phyloP scores from a whole-genome alignment of 2,329 filamentous ascomycete species.

The Neocucurbitaria cava region DNA sequence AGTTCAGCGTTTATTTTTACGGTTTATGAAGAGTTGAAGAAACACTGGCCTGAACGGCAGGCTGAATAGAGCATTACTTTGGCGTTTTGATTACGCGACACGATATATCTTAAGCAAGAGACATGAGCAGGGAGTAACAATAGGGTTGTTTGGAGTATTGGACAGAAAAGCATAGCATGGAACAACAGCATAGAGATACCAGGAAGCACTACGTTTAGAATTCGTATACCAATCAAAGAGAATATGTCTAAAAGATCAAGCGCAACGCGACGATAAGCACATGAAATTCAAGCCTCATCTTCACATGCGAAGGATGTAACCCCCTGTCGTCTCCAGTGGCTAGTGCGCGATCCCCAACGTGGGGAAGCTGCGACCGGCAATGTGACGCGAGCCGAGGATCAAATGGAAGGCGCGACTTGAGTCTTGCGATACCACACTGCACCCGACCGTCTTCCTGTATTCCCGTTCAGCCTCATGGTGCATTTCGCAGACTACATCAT shows the following conservation, averaged over 20 bases:
- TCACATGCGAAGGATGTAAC: conserved; percentile 34
- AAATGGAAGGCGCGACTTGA: conserved; percentile 27
- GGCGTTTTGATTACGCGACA: neutral
- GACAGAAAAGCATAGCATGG: conserved; percentile 11
- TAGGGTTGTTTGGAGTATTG: no score
- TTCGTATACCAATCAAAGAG: conserved; percentile 2
- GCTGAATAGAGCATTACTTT: conserved; percentile 5
- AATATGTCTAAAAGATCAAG: neutral
- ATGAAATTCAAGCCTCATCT: conserved; percentile 19
- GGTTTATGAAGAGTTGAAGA: conserved; percentile 86
- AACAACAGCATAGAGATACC: conserved; percentile 18
- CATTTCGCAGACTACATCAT: neutral
- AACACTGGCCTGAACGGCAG: conserved; percentile 38
- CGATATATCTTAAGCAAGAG: neutral
- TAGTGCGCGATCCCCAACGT: conserved; percentile 32
- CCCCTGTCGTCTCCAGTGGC: conserved; percentile 22
- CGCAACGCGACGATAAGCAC: conserved; percentile 14
- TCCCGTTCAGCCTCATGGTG: conserved; percentile 16
- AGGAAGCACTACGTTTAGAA: conserved; percentile 5
- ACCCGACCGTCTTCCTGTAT: conserved; percentile 15
- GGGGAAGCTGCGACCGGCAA: conserved; percentile 40
- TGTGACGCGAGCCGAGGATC: conserved; percentile 47
- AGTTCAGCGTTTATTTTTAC: conserved; percentile 99
- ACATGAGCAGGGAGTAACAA: no score
- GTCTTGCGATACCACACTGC: conserved; percentile 20